Base-by-base conservation (phyloP, 441 rosid genomes). In the Gossypium gossypioides region DNA sequence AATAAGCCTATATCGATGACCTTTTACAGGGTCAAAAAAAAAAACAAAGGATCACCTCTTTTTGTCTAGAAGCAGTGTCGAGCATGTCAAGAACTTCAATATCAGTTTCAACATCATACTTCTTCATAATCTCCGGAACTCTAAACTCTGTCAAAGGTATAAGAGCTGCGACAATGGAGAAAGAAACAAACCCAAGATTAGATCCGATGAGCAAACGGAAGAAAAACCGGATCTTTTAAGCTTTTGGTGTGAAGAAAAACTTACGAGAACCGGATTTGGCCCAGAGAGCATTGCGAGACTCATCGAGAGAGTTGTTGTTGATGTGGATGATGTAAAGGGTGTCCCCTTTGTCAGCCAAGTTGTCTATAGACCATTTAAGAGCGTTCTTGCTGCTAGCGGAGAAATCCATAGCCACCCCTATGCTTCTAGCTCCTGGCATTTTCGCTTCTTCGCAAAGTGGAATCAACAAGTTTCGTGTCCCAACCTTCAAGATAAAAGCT, bases 341-440 rank as follows among this genome's bases (percentile, higher is more conserved):
- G 63, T 94, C 97, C 18, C 89, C 91, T 72, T 77, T 84, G 51
- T 92, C 86, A 0, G 85, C 90, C 72, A 92, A 85, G 82, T 91
- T 94, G 12, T 89, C 76, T 1, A 88, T 66, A 6, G 97, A 91
- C 99, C 99, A 94, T 71, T 79, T 66, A 4, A 94, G 83, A 74
- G 99, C 99, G 70, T 77, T 77, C 81, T 92, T 94, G 92, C 98
- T 94, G 86, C 96, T 88, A 24, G 59, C 76, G 0, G 99, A 94
- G 86, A 90, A 94, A 73, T 94, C 98, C 96, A 94, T 80, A 1
- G 97, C 96, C 72, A 92, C 83, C 0, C 97, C 97, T 7, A 92
- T 80, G 37, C 51, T 89, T 78, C 87, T 85, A 46, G 86, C 96
- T n/a, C 84, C 83, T 3, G 81, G 21, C 92, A 92, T 89, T 81